A percentile compares a stretch with the other conserved stretches of the same genome.
Evolutionary conservation across 257 asterid species (phyloP).

Genomic region (Nicotiana undulata): DNA sequence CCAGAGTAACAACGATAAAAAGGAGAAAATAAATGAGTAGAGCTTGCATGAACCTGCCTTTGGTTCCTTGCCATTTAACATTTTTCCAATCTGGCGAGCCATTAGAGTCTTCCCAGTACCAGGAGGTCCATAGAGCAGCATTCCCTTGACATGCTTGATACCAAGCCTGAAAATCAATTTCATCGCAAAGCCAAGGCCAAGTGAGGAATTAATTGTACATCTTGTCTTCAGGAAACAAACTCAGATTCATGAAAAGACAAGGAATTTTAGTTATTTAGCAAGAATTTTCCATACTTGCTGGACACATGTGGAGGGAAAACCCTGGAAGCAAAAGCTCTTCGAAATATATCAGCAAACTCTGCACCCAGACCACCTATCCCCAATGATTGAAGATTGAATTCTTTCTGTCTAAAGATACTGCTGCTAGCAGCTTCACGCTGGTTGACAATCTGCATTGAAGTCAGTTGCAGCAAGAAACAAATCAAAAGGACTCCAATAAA

Average conservation of each 20-base stretch:
- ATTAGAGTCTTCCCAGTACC: conserved; percentile 99
- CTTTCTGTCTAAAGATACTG: conserved; percentile 85
- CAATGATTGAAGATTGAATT: conserved; percentile 80
- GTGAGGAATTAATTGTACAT: conserved; percentile 10
- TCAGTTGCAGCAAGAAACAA: conserved; percentile 11
- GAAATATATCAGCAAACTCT: conserved; percentile 93
- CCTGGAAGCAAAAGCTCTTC: conserved; percentile 99
- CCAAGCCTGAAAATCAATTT: conserved; percentile 58
- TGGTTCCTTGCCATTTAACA: conserved; percentile 96
- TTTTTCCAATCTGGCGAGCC: conserved; percentile 99
- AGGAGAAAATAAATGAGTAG: neutral
- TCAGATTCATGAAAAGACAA: neutral
- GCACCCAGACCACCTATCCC: conserved; percentile 98
- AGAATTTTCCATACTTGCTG: conserved; percentile 51
- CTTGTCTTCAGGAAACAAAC: neutral
- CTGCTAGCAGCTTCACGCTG: conserved; percentile 98
- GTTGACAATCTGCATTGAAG: conserved; percentile 67
- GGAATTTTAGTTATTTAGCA: conserved; percentile 9
- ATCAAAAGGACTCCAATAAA: conserved; percentile 9
- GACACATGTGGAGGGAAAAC: conserved; percentile 97
- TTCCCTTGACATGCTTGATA: conserved; percentile 97
- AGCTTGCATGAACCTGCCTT: conserved; percentile 45
- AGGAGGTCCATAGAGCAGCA: conserved; percentile 98
- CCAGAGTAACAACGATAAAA: neutral
- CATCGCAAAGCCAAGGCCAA: conserved; percentile 13